phyloP scores from a whole-genome alignment of 2,329 filamentous ascomycete genomes.

The Neurospora sp. region DNA sequence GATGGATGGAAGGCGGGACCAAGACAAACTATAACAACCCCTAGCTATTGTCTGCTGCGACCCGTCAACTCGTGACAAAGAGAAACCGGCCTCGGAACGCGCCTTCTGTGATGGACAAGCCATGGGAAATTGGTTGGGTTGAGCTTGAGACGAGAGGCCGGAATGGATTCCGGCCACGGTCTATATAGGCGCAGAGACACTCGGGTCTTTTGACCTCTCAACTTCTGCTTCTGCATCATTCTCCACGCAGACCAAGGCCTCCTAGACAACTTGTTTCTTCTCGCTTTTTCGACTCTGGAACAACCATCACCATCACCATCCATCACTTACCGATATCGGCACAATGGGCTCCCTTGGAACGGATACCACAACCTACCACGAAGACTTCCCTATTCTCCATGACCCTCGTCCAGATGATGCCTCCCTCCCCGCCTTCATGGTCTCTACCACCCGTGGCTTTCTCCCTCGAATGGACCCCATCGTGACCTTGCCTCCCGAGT shows the following conservation, averaged over 20 bases:
- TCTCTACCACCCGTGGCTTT: conserved; percentile 66
- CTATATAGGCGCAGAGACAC: conserved; percentile 32
- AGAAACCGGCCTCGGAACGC: conserved; percentile 8
- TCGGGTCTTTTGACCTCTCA: conserved; percentile 4
- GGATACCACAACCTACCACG: conserved; percentile 18
- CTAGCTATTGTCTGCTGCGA: conserved; percentile 1
- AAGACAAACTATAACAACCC: background rate
- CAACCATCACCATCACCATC: background rate
- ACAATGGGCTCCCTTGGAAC: conserved; percentile 31
- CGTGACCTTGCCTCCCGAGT: conserved; percentile 59
- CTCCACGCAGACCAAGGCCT: background rate
- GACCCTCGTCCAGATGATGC: conserved; percentile 54
- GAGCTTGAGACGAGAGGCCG: conserved; percentile 24
- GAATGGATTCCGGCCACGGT: conserved; percentile 39
- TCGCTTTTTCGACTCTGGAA: background rate
- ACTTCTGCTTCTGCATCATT: background rate
- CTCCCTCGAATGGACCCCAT: conserved; percentile 58
- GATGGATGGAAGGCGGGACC: conserved; percentile 1
- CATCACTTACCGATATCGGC: conserved; percentile 5
- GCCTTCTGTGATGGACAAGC: background rate
- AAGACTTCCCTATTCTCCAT: conserved; percentile 49
- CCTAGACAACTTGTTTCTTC: background rate
- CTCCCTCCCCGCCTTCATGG: conserved; percentile 66
- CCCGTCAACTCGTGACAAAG: conserved; percentile 16
- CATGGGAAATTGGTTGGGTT: background rate